phyloP scores from a whole-genome alignment of 73 alveolate species.

The Blepharisma japonicum region DNA sequence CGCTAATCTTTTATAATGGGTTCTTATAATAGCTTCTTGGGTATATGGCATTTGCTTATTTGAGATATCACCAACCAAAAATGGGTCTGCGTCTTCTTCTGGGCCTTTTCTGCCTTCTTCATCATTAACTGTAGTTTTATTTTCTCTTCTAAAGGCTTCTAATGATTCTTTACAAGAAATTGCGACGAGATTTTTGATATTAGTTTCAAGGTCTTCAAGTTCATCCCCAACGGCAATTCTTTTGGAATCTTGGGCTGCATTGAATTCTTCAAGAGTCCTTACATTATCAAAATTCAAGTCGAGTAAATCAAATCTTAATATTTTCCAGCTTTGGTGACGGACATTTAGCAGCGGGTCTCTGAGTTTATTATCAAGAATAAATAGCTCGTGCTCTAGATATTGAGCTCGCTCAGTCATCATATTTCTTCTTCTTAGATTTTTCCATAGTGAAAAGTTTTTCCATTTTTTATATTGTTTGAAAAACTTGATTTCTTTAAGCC shows the following conservation, averaged over 20 bases:
- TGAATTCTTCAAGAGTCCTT: constrained; percentile 57
- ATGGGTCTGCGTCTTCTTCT: constrained; percentile 59
- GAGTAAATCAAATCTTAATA: constrained; percentile 61
- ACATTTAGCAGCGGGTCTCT: constrained; percentile 67
- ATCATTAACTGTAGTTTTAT: constrained; percentile 68
- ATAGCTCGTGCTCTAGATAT: constrained; percentile 65
- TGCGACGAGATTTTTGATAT: constrained; percentile 55
- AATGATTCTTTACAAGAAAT: constrained; percentile 72
- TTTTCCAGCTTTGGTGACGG: constrained; percentile 53
- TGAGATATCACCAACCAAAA: constrained; percentile 84
- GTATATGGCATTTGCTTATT: constrained; percentile 92
- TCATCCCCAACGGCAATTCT: constrained; percentile 46
- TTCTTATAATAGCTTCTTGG: constrained; percentile 94
- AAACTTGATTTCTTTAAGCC: constrained; percentile 64
- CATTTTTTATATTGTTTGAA: constrained; percentile 68
- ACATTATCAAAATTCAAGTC: constrained; percentile 60
- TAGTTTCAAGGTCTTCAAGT: constrained; percentile 51
- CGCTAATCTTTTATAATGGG: constrained; percentile 90
- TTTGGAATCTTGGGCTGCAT: constrained; percentile 50
- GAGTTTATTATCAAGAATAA: constrained; percentile 72
- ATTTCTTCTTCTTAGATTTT: constrained; percentile 74
- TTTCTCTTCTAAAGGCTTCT: constrained; percentile 71
- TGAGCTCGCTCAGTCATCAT: constrained; percentile 65
- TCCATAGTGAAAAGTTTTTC: constrained; percentile 86
- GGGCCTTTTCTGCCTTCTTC: constrained; percentile 57